A percentile compares a stretch with the other conserved stretches of the same genome.
Conservation (phyloP, 2,329 filamentous ascomycete genomes). For the Colletotrichum theobromicola region DNA sequence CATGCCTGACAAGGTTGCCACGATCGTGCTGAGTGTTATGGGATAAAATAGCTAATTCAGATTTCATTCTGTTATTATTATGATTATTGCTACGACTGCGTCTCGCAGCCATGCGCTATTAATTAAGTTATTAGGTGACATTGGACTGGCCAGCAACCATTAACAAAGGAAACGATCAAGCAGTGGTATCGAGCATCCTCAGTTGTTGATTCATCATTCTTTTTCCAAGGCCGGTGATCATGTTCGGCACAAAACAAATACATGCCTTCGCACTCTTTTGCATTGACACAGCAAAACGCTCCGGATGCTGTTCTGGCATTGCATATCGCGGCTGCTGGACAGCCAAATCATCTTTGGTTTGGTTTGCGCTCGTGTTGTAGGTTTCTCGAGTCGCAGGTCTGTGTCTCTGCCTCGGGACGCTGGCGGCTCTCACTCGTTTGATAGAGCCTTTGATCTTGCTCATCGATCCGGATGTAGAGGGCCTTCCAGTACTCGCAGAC, state of each 20-base stretch:
- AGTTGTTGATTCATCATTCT: not conserved
- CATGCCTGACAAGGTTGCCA: not conserved
- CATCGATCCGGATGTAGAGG: not conserved
- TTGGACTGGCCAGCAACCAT: not conserved
- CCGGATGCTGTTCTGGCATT: not conserved
- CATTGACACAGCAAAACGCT: not conserved
- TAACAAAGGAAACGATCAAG: not conserved
- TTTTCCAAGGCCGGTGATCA: not conserved
- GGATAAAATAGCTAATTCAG: not conserved
- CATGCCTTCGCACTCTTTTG: conserved; percentile 3
- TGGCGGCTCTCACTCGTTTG: not conserved
- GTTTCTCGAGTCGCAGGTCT: not conserved
- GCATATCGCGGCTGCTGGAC: not conserved
- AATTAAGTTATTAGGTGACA: not conserved
- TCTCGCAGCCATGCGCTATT: not conserved
- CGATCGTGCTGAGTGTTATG: not conserved
- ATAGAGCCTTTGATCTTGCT: not conserved
- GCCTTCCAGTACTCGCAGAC: not conserved
- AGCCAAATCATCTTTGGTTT: not conserved
- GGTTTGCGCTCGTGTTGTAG: not conserved
- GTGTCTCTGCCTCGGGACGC: not conserved
- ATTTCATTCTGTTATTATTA: not conserved
- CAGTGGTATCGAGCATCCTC: not conserved
- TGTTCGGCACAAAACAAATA: not conserved
- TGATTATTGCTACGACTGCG: not conserved